Evolutionary conservation across 2,329 filamentous ascomycete species (phyloP), one percentile per base, ranked within the genome.

Genomic region (Beauveria pseudobassiana): DNA sequence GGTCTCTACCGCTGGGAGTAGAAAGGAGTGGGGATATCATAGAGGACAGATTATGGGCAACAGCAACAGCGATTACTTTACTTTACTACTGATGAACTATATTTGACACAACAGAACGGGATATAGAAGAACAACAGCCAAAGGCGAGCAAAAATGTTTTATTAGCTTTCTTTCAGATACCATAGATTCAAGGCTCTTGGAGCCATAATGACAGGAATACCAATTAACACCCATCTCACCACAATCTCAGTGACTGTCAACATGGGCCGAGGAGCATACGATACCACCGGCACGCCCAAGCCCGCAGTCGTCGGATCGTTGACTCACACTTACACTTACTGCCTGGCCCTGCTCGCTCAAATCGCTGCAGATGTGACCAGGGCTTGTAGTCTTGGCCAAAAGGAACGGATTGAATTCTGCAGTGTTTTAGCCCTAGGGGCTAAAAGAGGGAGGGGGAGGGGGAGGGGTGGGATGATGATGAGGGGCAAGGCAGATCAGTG

Each of bases 1-100:
- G 75, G 74, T 1, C 57, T 72, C 6, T 77, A 76, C 69, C 72
- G 74, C 51, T 75, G 70, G 68, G 76, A 77, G 67, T 78, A 70
- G 75, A 26, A 26, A 28, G 9, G 18, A 34, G 24, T 3, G 9
- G 34, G 14, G 1, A 3, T 10, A 34, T 6, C 20, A n/a, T 18
- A 40, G 40, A 60, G 40, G 58, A 51, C 28, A 34, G 30, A 34
- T 14, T 8, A 52, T 45, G 30, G 26, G 49, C 14, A 52, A 52
- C 14, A 34, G n/a, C 28, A 57, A 22, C 20, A 34, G 16, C 42
- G 22, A 30, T n/a, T 9, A 50, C 48, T 50, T 18, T 43, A 43
- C 18, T 43, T 8, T 43, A 43, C 40, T 43, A 43, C n/a, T 14
- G 30, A 34, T 34, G 12, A 34, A 40, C 28, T 52, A 46, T n/a